Conservation (phyloP, 306 rosid species). For the Crotalaria pallida region DNA sequence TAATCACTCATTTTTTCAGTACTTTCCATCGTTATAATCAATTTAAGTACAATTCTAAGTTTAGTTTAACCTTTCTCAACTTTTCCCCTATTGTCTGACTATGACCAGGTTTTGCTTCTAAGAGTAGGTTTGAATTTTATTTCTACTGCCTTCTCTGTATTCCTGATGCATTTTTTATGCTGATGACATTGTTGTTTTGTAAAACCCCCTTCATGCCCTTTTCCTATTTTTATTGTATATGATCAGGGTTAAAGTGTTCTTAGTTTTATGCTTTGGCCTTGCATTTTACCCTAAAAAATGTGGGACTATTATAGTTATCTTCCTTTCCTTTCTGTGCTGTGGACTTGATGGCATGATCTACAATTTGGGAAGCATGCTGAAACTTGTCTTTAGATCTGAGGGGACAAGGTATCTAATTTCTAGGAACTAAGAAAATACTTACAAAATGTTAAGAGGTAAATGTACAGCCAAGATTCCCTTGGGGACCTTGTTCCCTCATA, state of each 20-base stretch:
- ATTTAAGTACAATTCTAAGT: background rate
- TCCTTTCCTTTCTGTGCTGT: slow-evolving; percentile 1
- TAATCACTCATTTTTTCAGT: background rate
- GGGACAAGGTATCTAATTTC: background rate
- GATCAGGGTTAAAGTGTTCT: background rate
- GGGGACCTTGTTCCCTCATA: background rate
- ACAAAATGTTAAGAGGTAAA: background rate
- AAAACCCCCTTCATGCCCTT: background rate
- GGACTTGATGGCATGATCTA: background rate
- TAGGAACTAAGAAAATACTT: background rate
- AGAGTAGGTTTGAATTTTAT: background rate
- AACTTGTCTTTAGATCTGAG: background rate
- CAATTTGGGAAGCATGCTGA: background rate
- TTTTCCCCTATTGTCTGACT: background rate
- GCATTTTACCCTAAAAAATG: background rate
- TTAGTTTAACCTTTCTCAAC: background rate
- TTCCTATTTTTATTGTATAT: background rate
- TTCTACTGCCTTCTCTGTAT: background rate
- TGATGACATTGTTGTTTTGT: background rate
- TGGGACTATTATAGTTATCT: background rate
- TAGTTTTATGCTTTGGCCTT: background rate
- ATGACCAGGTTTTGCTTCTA: background rate
- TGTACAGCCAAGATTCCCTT: background rate
- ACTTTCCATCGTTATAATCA: background rate
- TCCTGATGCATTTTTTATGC: background rate